phyloP scores from a whole-genome alignment of 2,329 filamentous ascomycete genomes.

The Aspergillus uvarum region DNA sequence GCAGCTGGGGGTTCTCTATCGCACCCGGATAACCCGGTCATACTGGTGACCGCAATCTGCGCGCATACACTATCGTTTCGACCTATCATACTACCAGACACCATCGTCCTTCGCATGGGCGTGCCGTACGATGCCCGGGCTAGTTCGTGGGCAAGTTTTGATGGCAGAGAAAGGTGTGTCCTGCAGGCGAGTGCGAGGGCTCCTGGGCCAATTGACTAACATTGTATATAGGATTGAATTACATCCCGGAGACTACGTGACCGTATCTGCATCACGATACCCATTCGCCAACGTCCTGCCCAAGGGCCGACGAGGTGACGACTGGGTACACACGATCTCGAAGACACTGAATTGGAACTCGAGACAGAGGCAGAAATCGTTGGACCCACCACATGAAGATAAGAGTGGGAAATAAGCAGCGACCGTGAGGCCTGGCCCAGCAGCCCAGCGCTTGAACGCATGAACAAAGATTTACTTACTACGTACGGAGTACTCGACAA shows the following conservation, averaged over 20 bases:
- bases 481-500: neutral
- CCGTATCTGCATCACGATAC: conserved; percentile 52
- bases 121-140: conserved; percentile 93
- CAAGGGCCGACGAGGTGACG: conserved; percentile 44
- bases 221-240: conserved; percentile 43
- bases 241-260: conserved; percentile 52
- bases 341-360: conserved; percentile 54
- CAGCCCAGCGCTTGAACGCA: no score
- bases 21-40: conserved; percentile 94
- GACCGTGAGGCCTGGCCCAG: no score
- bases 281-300: conserved; percentile 53
- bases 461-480: no score
- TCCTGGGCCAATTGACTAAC: neutral
- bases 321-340: conserved; percentile 53
- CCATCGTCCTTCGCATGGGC: conserved; percentile 86
- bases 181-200: neutral
- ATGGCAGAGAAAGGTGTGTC: conserved; percentile 73
- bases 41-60: conserved; percentile 90
- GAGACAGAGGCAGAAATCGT: conserved; percentile 47
- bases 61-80: conserved; percentile 93
- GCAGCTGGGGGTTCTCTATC: conserved; percentile 93
- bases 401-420: neutral
- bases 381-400: conserved; percentile 20
- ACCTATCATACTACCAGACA: conserved; percentile 95
- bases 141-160: conserved; percentile 95